Evolutionary conservation across 2,329 filamentous ascomycete genomes (phyloP), one percentile per base, ranked within the genome.

Genomic region (Penicillium sp.): DNA sequence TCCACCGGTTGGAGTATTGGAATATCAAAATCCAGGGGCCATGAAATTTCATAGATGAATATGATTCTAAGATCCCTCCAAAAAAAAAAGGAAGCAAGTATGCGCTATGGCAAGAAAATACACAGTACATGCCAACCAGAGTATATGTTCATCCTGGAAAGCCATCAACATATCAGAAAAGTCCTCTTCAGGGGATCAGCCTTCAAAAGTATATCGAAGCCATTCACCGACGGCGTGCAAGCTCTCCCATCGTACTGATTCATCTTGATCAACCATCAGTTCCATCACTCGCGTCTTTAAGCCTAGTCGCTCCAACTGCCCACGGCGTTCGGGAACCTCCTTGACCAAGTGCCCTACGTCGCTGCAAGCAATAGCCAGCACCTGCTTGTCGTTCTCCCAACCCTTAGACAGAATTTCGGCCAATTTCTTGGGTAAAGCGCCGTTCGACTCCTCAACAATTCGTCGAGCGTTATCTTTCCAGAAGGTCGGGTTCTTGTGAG

Each of bases 181-280:
- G 31, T 27, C 43, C 35, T 25, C 25, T 29, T 29, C 19, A 13
- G 4, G 12, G 33, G 43, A 60, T 75, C 65, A 79, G 40, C 69
- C 70, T 54, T 86, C 84, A 73, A 88, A 87, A 60, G 81, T 89
- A 78, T 90, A 90, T 67, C 87, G 82, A 73, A 91, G 75, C 87
- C 88, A 91, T 73, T 89, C 88, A 21, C 88, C 88, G 41, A 97
- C 86, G 17, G 93, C 92, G 69, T 89, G 86, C 78, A 97, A 78
- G 75, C 90, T 94, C 81, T 97, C 93, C 91, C 92, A 97, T 71
- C 93, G 83, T 47, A 97, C 91, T 59, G 86, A 88, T 79, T 96
- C 92, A 69, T 96, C 91, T 58, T 86, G 83, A 71, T 95, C 91
- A 69, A 86, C 87, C 93, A 97, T 97, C 70, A 97, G 81, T 78